Evolutionary conservation across 805 yeast genomes (phyloP), one percentile per base, ranked within the genome.

Genomic region (Zygosaccharomyces gambellarensis): DNA sequence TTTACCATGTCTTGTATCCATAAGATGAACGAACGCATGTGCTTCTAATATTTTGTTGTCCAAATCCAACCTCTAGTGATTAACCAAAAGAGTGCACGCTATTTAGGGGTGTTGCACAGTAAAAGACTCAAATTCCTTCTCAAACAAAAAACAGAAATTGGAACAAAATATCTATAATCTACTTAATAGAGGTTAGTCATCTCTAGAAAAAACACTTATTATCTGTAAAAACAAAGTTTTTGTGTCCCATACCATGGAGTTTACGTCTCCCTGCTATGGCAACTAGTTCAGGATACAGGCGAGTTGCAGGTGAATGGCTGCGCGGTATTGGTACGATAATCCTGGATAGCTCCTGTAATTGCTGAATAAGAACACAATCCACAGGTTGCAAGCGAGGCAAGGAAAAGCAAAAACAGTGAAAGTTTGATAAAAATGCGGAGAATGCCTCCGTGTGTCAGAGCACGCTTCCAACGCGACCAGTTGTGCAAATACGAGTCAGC

Each of bases 401-500:
- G 60, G 23, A 67, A 59, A 27, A 69, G 69, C 7, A 68, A 56
- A 55, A 63, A 58, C 39, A 67, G 49, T 5, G 54, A 47, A 25
- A 62, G 11, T 21, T 65, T 55, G 42, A 58, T 45, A 43, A 49
- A 42, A 14, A 51, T 34, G 48, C 66, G 60, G 46, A 48, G 44
- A 39, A 43, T 31, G 49, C 60, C 59, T 22, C 65, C 62, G 19
- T 51, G 49, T 30, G 38, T 38, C 36, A 58, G 34, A 5, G 62
- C 72, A 43, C 72, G 67, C 48, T 47, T 54, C 72, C 72, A 68
- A 39, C 74, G 68, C 17, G 72, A 63, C 50, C 47, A 49, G 48
- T 49, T 51, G 52, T 40, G 51, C 46, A 36, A 32, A 32, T 48
- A 51, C 5, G 55, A 45, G 43, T 51, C 55, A 39, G 46, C 49